Percentiles rank a stretch among this genome's conserved stretches.
Evolutionary conservation across 768 basidiomycete genomes (phyloP).

Genomic region (Serendipita sp.): DNA sequence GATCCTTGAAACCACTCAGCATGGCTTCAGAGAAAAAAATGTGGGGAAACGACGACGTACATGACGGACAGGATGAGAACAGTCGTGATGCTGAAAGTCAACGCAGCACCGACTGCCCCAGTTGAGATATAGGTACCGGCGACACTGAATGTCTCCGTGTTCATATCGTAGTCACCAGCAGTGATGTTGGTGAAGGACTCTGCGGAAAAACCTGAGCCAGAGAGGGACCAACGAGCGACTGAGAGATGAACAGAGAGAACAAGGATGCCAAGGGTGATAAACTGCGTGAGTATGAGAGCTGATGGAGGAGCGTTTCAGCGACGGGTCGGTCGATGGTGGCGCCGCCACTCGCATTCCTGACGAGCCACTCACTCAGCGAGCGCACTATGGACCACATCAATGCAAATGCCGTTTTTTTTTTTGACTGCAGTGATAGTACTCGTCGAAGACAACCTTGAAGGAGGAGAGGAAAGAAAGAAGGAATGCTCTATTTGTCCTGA

Average conservation of each 20-base stretch:
- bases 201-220: background rate
- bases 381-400: too few species aligned
- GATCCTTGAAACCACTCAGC: too few species aligned
- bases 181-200: background rate
- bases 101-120: background rate
- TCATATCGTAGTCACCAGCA: background rate
- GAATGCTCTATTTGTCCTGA: background rate
- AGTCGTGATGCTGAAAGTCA: background rate
- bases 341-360: too few species aligned
- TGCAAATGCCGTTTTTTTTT: too few species aligned
- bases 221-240: background rate
- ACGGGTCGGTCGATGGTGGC: too few species aligned
- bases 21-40: too few species aligned
- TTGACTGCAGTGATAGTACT: background rate
- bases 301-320: background rate
- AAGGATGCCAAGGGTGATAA: background rate
- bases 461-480: background rate
- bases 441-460: background rate
- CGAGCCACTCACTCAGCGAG: too few species aligned
- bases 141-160: background rate
- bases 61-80: background rate
- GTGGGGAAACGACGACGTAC: background rate
- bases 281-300: background rate
- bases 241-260: background rate
- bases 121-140: background rate